Evolutionary conservation across 179 eudicot species (phyloP), one percentile per base, ranked within the genome.

Genomic region (Gypsophila paniculata): DNA sequence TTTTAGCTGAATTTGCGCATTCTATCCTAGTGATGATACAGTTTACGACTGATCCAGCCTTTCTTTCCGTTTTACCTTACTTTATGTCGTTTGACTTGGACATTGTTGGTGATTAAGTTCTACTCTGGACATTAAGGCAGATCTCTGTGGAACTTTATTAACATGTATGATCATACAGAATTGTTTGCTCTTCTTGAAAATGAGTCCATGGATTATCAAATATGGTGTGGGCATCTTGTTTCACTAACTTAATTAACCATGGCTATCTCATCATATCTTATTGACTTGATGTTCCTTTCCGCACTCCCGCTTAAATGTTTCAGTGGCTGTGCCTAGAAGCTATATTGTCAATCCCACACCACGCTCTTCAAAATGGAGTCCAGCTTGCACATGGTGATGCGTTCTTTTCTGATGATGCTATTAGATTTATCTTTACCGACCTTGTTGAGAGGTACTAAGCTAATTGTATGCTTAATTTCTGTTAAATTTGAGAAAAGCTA

Each of bases 301-400:
- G 34, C 77, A 67, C 72, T 15, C 17, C 79, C 72, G 76, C 36
- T 26, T 36, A 51, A 73, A 59, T 86, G 75, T 46, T 76, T 61
- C 86, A 93, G 97, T 94, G 99, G 99, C 79, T 82, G 23, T 91
- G 99, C 82, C 77, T 91, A 44, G 99, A 94, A 75, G 81, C 84
- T 79, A 76, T 94, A 53, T 74, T 91, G 80, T 85, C 88, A 23
- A 79, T 91, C 32, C 96, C 94, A 29, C 76, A 79, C 36, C 72
- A 78, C 75, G 84, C 87, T 70, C 71, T 68, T 73, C 61, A 76
- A 68, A 87, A 85, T 58, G 88, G 85, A 74, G 87, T 82, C 75
- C 57, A 78, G 49, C 39, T 75, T 65, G 76, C 75, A 38, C 74
- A 69, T 48, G 76, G 74, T 69, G 34, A 12, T 53, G 54, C 75